A percentile compares a stretch with the other conserved stretches of the same genome.
These are phyloP conservation scores for Solanum lycopersicoides DNA, from an alignment of 257 asterid species.

Conservation along the genomic window DNA sequence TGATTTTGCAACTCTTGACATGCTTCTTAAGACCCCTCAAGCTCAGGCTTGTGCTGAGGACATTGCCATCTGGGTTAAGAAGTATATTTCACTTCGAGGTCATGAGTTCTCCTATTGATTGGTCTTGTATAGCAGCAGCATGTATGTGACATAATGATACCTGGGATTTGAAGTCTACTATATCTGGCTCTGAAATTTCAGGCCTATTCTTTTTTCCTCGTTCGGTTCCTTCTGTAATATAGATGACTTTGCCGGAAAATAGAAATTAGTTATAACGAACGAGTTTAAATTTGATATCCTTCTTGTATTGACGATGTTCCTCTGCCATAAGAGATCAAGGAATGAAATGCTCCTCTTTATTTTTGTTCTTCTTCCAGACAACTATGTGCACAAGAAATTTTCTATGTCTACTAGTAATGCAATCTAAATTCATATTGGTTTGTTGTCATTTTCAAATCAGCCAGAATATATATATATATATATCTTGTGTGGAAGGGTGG, in stretches of 20 bases:
- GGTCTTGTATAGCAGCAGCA: background rate
- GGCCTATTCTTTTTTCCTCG: background rate
- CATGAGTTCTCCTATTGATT: slow-evolving; percentile 68
- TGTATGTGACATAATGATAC: background rate
- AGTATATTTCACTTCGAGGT: slow-evolving; percentile 74
- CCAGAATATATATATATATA: too few species aligned
- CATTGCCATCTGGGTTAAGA: slow-evolving; percentile 87
- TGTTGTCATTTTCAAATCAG: background rate
- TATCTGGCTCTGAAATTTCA: background rate
- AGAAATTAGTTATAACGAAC: slow-evolving; percentile 9
- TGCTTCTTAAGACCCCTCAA: slow-evolving; percentile 84
- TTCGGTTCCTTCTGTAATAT: slow-evolving; percentile 29
- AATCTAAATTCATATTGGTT: background rate
- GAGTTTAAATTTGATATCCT: slow-evolving; percentile 1
- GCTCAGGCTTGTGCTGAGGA: slow-evolving; percentile 90
- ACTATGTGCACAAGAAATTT: background rate
- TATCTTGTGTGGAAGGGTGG: background rate
- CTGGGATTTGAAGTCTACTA: background rate
- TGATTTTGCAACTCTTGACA: slow-evolving; percentile 78
- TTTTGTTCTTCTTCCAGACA: background rate
- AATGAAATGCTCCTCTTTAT: background rate
- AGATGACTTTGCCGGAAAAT: slow-evolving; percentile 14
- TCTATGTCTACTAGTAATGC: background rate
- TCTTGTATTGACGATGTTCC: background rate
- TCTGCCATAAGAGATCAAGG: background rate